Base-by-base conservation (phyloP, 2,329 filamentous ascomycete species). In the Thelonectria olida region DNA sequence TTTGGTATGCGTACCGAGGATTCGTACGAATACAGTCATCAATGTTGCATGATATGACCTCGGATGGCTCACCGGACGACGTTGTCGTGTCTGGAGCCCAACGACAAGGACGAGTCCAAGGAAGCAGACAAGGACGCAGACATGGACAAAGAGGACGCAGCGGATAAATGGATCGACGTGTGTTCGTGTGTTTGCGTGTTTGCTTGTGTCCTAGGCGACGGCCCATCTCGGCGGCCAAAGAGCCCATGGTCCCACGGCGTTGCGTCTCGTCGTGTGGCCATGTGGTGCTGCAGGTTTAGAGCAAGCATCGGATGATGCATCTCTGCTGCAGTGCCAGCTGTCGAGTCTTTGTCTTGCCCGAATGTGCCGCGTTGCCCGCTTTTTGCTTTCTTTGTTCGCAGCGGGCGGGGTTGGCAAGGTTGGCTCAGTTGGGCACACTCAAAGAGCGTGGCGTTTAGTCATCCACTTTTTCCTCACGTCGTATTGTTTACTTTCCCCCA, bases 401-500 rank as follows among this genome's bases (percentile, higher is more conserved):
- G n/a, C 23, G 41, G 39, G 49, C 48, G 38, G 50, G 52, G 41
- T 38, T 39, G 47, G 52, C 36, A 28, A 38, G 39, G 20, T 58
- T 23, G 36, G 42, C 48, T 47, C 53, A 34, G 23, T 31, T n/a
- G 56, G 42, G 28, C 8, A 19, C n/a, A 7, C 36, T 39, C 25
- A 27, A 36, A 48, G 55, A 19, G 54, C 25, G 19, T 27, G 50
- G 42, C 20, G 34, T 31, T 71, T 71, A 69, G 70, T 68, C 70
- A 74, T 69, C 61, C 45, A n/a, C n/a, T n/a, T n/a, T n/a, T 41
- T 54, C 55, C 64, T 58, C 48, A 39, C 51, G 59, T 45, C 59
- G 42, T 58, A 65, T 78, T 78, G 76, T 78, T 78, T 78, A 78
- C 76, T 77, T 77, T 71, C 72, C 72, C 69, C 75, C 73, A 67